Evolutionary conservation across 176 grass and related monocot species (phyloP).

Genomic region (Panicum miliaceum): DNA sequence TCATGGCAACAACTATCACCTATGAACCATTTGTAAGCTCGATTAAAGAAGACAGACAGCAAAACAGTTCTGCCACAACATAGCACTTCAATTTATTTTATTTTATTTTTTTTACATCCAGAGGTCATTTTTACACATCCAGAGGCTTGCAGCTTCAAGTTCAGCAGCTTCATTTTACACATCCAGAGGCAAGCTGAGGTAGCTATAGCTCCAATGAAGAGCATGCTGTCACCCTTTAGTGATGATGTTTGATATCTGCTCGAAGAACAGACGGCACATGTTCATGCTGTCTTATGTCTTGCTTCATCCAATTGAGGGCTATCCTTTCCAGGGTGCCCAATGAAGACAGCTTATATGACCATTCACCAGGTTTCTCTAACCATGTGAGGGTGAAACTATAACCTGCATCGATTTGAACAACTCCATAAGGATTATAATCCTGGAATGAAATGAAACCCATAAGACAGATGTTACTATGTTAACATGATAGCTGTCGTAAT

Average conservation of each 20-base stretch:
- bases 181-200: neutral
- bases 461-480: neutral
- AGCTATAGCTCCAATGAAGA: neutral
- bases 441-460: neutral
- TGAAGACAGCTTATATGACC: conserved; percentile 60
- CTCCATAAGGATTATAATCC: conserved; percentile 28
- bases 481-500: neutral
- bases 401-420: conserved; percentile 54
- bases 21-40: neutral
- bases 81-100: neutral
- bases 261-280: conserved; percentile 73
- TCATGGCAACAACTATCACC: neutral
- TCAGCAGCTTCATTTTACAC: neutral
- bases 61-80: neutral
- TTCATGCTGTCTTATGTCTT: conserved; percentile 51
- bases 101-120: conserved; percentile 6
- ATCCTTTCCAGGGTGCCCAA: conserved; percentile 69
- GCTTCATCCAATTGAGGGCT: conserved; percentile 74
- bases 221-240: neutral
- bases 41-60: neutral
- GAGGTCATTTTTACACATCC: neutral
- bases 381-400: conserved; percentile 76
- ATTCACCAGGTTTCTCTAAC: conserved; percentile 51
- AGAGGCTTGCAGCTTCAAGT: neutral
- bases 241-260: conserved; percentile 46